Conservation (phyloP, 2,329 filamentous ascomycete species). For the Fusarium armeniacum region DNA sequence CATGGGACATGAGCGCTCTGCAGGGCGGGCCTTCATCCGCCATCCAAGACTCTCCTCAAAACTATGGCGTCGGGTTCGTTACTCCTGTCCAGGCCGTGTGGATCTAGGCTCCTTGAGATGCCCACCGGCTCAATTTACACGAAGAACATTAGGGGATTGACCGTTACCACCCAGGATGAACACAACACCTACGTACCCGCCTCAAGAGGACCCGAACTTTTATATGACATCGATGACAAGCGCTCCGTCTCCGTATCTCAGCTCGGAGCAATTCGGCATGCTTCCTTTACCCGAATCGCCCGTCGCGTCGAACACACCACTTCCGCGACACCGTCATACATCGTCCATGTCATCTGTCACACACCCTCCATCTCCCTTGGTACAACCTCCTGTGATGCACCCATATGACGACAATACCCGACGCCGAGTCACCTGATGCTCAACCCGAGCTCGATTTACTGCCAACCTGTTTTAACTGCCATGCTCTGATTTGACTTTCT, state of each 20-base stretch:
- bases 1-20: constrained; percentile 63
- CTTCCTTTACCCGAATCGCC: constrained; percentile 63
- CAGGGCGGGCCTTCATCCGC: constrained; percentile 62
- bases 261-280: constrained; percentile 60
- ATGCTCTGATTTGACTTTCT: constrained; percentile 35
- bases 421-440: constrained; percentile 51
- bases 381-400: constrained; percentile 52
- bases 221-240: constrained; percentile 56
- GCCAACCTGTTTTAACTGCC: constrained; percentile 37
- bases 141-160: constrained; percentile 67
- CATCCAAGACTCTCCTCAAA: constrained; percentile 61
- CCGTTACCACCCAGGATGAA: constrained; percentile 66
- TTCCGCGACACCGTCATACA: constrained; percentile 58
- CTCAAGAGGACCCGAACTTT: constrained; percentile 59
- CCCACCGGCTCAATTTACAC: constrained; percentile 57
- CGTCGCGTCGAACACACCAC: constrained; percentile 53
- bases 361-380: constrained; percentile 55
- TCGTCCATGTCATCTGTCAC: constrained; percentile 54
- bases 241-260: constrained; percentile 62
- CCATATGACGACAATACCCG: constrained; percentile 55
- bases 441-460: constrained; percentile 36
- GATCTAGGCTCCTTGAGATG: constrained; percentile 64
- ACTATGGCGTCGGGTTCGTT: constrained; percentile 69
- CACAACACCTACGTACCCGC: constrained; percentile 61
- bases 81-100: constrained; percentile 73